Evolutionary conservation across 176 grass and related monocot genomes (phyloP), one percentile per base, ranked within the genome.

Genomic region (Triticum turgidum): DNA sequence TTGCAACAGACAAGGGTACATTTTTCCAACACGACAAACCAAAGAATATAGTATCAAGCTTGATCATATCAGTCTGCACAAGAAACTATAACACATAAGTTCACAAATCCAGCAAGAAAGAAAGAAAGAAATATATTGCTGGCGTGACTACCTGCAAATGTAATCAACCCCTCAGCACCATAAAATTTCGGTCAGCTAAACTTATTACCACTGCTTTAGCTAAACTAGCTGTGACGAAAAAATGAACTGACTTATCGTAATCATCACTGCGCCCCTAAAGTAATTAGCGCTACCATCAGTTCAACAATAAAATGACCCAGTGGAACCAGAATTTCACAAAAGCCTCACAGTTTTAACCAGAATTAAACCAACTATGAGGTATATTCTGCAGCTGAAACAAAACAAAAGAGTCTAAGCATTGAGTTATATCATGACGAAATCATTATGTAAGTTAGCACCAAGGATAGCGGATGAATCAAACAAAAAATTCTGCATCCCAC

Each of bases 261-360:
- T 11, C 15, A 32, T 69, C 45, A 79, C 58, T 13, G 4, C 61
- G 10, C 45, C n/a, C 33, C 39, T 30, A 80, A 81, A 77, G 64
- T 5, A 86, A 78, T 64, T 62, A 78, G 51, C 3, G 30, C 29
- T 5, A 9, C 21, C 79, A 63, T n/a, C 79, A 73, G 18, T 67
- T 67, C 11, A 83, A 41, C 30, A 30, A 77, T 2, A 52, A 39
- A 56, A 72, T 22, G 17, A 86, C 30, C 79, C 39, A 7, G n/a
- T 32, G 86, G 14, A 81, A 82, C 44, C 12, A 76, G 62, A 82
- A 83, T 51, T 52, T 49, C 21, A 69, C 41, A n/a, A 42, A 89
- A 65, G 3, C 4, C 27, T 65, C 51, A 65, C n/a, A 42, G 1
- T 58, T 39, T 66, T 42, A 51, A 37, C 58, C 65, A 75, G 22